phyloP scores from a whole-genome alignment of 1,284 basidiomycete species.

The Psilocybe mexicana region DNA sequence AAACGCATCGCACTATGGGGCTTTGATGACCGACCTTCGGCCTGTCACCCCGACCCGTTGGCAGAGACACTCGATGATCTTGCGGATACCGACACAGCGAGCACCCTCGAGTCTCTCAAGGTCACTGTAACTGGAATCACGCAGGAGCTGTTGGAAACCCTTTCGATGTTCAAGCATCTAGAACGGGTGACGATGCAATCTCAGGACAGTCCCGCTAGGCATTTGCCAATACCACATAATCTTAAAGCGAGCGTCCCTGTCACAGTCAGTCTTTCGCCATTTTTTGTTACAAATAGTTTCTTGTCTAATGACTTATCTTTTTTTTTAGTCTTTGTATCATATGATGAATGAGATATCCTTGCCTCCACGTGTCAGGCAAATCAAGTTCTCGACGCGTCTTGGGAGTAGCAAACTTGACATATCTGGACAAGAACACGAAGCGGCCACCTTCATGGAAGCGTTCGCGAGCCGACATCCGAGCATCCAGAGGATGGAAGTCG shows the following conservation, averaged over 20 bases:
- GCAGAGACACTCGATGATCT: conserved; percentile 20
- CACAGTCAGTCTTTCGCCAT: conserved; percentile 17
- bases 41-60: conserved; percentile 25
- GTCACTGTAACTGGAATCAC: conserved; percentile 26
- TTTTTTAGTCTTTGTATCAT: conserved; percentile 25
- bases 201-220: conserved; percentile 23
- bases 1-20: conserved; percentile 28
- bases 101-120: conserved; percentile 22
- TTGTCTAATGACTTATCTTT: not conserved
- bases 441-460: conserved; percentile 24
- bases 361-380: conserved; percentile 20
- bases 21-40: conserved; percentile 24
- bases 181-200: conserved; percentile 25
- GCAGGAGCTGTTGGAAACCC: conserved; percentile 21
- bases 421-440: conserved; percentile 25
- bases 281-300: conserved; percentile 20
- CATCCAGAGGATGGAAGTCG: conserved; percentile 26
- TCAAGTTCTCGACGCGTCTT: conserved; percentile 29
- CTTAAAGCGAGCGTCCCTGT: conserved; percentile 22
- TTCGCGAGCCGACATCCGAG: conserved; percentile 23
- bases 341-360: conserved; percentile 23
- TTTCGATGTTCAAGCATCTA: conserved; percentile 23
- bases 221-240: conserved; percentile 17
- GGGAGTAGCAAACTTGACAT: conserved; percentile 23
- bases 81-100: conserved; percentile 19